Evolutionary conservation across 208 protist genomes (phyloP), one percentile per base, ranked within the genome.

Genomic region (Wallacemonas rigidus): DNA sequence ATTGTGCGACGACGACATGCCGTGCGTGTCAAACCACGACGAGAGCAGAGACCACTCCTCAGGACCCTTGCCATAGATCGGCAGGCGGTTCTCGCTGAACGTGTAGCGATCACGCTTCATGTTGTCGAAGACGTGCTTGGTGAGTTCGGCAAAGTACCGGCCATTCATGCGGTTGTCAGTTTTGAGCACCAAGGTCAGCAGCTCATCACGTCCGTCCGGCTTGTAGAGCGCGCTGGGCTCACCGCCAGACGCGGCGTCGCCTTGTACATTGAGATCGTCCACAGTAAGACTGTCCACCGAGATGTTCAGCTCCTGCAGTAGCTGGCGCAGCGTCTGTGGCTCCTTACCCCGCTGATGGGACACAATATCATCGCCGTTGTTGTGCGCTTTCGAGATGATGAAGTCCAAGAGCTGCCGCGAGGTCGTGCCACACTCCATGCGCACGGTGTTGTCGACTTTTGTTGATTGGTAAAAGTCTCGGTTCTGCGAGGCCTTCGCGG

Each of bases 91-190:
- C 81, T 98, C 93, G 0, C 90, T 87, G 69, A 98, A 97, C 62
- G 98, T 98, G 76, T 98, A 99, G 75, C 97, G 92, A 69, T 96
- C 93, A 43, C 95, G 88, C 47, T 98, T 91, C 15, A 99, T 83
- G 72, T 99, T 97, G 38, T 94, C 86, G 78, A 99, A 98, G 26
- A 98, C 90, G 67, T 98, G 89, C 77, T 98, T 94, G 7, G 89
- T 98, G 14, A 99, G 75, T 76, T 99, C 97, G 14, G 97, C 99
- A 58, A 99, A 98, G 87, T 99, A 99, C 55, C 95, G 90, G 2
- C 98, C 97, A 54, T 98, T 94, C 86, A 99, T 97, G 36, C 97
- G 75, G 82, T 99, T 99, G 79, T 99, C 95, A 1, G 98, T 99
- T 79, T 99, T 99, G 48, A 99, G 87, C 75, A 99, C 98, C 48